A percentile compares a stretch with the other conserved stretches of the same genome.
phyloP scores from a whole-genome alignment of 306 rosid species.

The Pyrus betulifolia region DNA sequence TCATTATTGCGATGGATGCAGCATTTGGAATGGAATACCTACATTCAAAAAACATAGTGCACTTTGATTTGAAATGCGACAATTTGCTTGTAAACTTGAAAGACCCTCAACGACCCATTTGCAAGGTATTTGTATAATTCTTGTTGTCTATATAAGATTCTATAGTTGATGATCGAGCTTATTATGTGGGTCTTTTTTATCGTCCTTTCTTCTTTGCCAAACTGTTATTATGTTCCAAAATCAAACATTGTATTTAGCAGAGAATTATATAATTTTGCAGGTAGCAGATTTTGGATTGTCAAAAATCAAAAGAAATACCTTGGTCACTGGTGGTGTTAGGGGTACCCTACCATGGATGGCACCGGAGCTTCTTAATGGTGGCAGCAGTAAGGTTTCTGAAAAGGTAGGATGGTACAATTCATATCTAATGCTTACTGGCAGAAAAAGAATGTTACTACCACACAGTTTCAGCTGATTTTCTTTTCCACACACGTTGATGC shows the following conservation, averaged over 20 bases:
- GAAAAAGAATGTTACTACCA: not conserved
- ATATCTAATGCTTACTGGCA: not conserved
- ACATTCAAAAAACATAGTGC: conserved; percentile 84
- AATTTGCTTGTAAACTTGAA: conserved; percentile 83
- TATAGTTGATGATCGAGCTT: not conserved
- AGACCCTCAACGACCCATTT: conserved; percentile 77
- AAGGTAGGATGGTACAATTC: conserved; percentile 38
- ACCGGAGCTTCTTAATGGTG: conserved; percentile 79
- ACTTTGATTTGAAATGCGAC: conserved; percentile 89
- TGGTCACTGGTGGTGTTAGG: conserved; percentile 83
- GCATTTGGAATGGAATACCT: conserved; percentile 95
- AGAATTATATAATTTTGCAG: conserved; percentile 28
- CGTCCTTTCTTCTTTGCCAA: not conserved
- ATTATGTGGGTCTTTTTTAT: not conserved
- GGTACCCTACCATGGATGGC: conserved; percentile 98
- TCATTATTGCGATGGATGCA: conserved; percentile 92
- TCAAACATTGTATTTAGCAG: not conserved
- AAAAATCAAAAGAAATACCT: conserved; percentile 73
- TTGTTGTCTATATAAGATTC: not conserved
- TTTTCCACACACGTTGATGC: not conserved
- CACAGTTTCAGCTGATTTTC: not conserved
- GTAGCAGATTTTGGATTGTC: conserved; percentile 94
- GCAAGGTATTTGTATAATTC: conserved; percentile 55
- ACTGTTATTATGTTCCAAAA: not conserved
- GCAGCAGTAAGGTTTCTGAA: conserved; percentile 87